Evolutionary conservation across 371 early-diverging fungal species (phyloP), one percentile per base, ranked within the genome.

Genomic region (Mortierella sp.): DNA sequence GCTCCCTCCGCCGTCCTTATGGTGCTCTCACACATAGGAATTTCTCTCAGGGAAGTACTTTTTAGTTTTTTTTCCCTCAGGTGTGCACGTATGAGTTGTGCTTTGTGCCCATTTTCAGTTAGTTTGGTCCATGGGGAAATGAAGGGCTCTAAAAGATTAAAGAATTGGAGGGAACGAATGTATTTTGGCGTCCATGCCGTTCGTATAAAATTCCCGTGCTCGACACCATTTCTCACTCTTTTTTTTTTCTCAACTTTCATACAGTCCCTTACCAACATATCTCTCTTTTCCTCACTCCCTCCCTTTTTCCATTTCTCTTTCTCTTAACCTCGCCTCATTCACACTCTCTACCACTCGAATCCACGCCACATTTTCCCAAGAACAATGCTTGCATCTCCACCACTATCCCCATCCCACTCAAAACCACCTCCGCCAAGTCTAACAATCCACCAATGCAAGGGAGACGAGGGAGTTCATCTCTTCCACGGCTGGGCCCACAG

Each of bases 401-500:
- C 63, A 0, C 63, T 21, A 7, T 24, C 55, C 19, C 55, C 55
- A 55, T 55, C 55, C 55, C n/a, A 8, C 7, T 28, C 2, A 11
- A 21, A 28, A 31, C 50, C 26, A 2, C 28, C 73, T 0, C 55
- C 38, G 1, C 24, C 21, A 38, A 10, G 42, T 2, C 68, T 65
- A 38, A 9, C 21, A 7, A 38, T 82, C 44, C 70, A 71, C 14
- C 75, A 44, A 9, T 52, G 50, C 63, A 72, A 78, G n/a, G 52
- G 8, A 21, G 70, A 84, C 13, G 34, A 84, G 6, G 84, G 74
- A 9, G 14, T n/a, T 11, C 72, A 79, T 4, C 48, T 74, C 42
- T 88, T 80, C 34, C 82, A 75, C 45, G 19, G 14, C 24, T 88
- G 84, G 84, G 38, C 88, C 26, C 0, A 3, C 26, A 19, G 38